Conservation (phyloP, 441 rosid genomes). For the Jatropha podagrica region DNA sequence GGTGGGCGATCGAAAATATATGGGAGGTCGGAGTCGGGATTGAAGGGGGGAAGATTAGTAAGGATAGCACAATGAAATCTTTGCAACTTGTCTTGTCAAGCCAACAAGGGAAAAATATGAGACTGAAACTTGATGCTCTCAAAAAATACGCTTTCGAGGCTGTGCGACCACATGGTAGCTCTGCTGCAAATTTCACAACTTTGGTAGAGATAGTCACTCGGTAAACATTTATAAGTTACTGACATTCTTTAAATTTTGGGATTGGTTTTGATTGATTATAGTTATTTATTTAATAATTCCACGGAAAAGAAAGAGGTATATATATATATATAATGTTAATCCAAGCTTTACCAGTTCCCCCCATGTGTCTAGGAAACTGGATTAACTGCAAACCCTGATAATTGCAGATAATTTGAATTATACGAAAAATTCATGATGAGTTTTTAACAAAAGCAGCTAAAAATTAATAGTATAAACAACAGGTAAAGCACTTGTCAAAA, state of each 20-base stretch:
- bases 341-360: no score
- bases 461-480: no score
- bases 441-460: no score
- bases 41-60: constrained; percentile 38
- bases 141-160: constrained; percentile 35
- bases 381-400: no score
- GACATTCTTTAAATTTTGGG: background rate
- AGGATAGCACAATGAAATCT: constrained; percentile 24
- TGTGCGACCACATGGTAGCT: constrained; percentile 35
- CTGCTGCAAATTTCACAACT: constrained; percentile 30
- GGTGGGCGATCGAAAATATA: constrained; percentile 28
- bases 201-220: constrained; percentile 31
- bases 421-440: no score
- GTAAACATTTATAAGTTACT: background rate
- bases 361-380: no score
- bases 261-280: background rate
- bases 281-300: no score
- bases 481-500: no score
- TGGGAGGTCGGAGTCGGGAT: constrained; percentile 43
- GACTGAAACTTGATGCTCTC: constrained; percentile 18
- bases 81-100: constrained; percentile 27
- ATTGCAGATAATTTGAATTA: no score
- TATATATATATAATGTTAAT: no score
- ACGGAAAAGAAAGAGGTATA: no score
- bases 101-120: constrained; percentile 41